Evolutionary conservation across 2,329 filamentous ascomycete species (phyloP).

Genomic region (Aureobasidium sp.): DNA sequence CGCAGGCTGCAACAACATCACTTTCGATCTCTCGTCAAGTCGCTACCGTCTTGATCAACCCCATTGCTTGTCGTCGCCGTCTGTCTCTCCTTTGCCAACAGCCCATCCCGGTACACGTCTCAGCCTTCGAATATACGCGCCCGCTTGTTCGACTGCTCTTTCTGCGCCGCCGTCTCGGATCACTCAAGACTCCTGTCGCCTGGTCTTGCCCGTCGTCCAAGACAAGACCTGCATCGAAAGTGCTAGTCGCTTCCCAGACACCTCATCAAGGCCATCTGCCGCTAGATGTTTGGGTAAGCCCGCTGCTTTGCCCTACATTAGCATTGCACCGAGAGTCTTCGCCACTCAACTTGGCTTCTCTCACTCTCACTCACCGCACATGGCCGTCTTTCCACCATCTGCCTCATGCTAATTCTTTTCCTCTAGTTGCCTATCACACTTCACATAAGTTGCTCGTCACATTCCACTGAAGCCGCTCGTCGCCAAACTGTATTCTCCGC

Average conservation of each 20-base stretch:
- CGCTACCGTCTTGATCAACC: neutral
- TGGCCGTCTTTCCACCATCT: neutral
- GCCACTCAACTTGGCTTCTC: constrained; percentile 14
- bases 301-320: constrained; percentile 6
- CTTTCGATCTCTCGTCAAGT: neutral
- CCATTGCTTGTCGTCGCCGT: neutral
- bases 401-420: neutral
- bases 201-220: neutral
- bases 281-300: constrained; percentile 12
- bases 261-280: constrained; percentile 8
- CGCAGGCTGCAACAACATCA: neutral
- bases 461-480: constrained; percentile 25
- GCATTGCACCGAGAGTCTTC: neutral
- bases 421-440: neutral
- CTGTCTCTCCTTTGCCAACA: neutral
- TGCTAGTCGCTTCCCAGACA: constrained; percentile 7
- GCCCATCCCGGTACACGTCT: neutral
- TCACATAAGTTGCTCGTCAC: neutral
- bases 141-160: neutral
- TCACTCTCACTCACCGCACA: constrained; percentile 13
- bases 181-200: neutral
- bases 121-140: neutral
- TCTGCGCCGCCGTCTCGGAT: neutral
- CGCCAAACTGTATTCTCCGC: constrained; percentile 61
- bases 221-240: neutral